Base-by-base conservation (phyloP, 2,329 filamentous ascomycete genomes). In the Epichloe baconii region DNA sequence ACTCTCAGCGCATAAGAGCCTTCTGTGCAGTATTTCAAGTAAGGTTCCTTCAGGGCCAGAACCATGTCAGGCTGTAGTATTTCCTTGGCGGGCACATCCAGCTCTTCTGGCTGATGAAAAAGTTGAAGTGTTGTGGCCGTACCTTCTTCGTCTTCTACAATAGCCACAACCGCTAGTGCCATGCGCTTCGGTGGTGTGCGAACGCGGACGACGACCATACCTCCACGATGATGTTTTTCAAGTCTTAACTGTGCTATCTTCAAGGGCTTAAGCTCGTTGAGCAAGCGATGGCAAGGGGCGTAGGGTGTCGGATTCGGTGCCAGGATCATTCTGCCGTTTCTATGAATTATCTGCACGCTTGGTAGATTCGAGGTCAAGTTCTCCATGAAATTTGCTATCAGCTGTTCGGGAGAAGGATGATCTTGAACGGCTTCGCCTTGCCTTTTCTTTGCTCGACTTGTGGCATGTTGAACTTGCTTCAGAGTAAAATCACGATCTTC, bases 1-100 rank as follows among this genome's bases (percentile, higher is more conserved):
- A 78, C 71, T 5, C 75, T 67, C 23, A 80, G 36, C 0, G 62
- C 65, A 57, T 73, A 75, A 0, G 61, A 46, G 2, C 69, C 69
- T 31, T 70, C 59, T 0, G 58, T 59, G 23, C 64, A 64, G 0
- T 58, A 34, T 54, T 72, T 76, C 55, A 79, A 68, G 56, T 71
- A 80, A 0, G 76, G 76, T 52, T 80, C 76, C 54, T 79, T 81
- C 31, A 80, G 49, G 31, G 79, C 57, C 11, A 70, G 64, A 0
- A 71, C 57, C 12, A 60, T 62, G 1, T 64, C 62, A 5, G 61
- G 49, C 0, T 57, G 52, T 3, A 78, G 48, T 0, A 69, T 56
- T 5, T 71, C 59, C 4, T 65, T 55, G 0, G 59, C 58, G 3
- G 66, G 56, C 0, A 68, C 59, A 2, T 64, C 52, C 1, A 59